phyloP scores from a whole-genome alignment of 257 asterid species.

The Ehretia macrophylla region DNA sequence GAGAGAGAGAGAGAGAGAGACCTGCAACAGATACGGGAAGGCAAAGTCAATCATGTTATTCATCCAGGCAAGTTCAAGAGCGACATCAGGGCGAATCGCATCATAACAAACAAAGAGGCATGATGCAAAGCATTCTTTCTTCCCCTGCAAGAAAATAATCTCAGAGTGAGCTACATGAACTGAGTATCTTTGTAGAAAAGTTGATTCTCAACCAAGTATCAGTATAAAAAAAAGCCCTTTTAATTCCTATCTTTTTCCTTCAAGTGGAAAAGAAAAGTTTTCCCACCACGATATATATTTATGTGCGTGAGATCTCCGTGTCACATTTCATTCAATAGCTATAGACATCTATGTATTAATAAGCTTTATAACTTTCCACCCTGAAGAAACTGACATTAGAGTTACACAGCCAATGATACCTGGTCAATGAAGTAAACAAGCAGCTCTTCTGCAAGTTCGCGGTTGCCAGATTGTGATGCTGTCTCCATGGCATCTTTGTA shows the following conservation, averaged over 20 bases:
- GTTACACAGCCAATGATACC: conserved; percentile 33
- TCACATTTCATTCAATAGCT: too few relatives aligned
- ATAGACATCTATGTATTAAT: too few relatives aligned
- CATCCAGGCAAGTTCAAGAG: conserved; percentile 97
- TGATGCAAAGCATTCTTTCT: conserved; percentile 97
- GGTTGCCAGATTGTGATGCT: conserved; percentile 99
- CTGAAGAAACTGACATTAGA: too few relatives aligned
- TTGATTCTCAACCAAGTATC: too few relatives aligned
- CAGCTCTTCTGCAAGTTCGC: conserved; percentile 99
- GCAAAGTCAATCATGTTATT: conserved; percentile 94
- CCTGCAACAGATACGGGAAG: conserved; percentile 96
- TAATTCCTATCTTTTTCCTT: too few relatives aligned
- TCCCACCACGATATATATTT: too few relatives aligned
- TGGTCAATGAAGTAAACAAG: conserved; percentile 93
- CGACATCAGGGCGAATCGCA: conserved; percentile 86
- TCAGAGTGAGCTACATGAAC: not conserved
- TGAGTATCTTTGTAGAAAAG: too few relatives aligned
- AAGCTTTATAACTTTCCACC: too few relatives aligned
- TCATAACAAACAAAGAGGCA: conserved; percentile 98
- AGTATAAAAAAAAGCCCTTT: too few relatives aligned
- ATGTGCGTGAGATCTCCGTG: too few relatives aligned
- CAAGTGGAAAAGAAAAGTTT: too few relatives aligned
- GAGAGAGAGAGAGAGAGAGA: conserved; percentile 23
- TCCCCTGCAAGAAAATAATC: conserved; percentile 59
- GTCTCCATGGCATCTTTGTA: conserved; percentile 99